A percentile compares a stretch with the other conserved stretches of the same genome.
Conservation (phyloP, 1,284 basidiomycete species). For the Malassezia psittaci region DNA sequence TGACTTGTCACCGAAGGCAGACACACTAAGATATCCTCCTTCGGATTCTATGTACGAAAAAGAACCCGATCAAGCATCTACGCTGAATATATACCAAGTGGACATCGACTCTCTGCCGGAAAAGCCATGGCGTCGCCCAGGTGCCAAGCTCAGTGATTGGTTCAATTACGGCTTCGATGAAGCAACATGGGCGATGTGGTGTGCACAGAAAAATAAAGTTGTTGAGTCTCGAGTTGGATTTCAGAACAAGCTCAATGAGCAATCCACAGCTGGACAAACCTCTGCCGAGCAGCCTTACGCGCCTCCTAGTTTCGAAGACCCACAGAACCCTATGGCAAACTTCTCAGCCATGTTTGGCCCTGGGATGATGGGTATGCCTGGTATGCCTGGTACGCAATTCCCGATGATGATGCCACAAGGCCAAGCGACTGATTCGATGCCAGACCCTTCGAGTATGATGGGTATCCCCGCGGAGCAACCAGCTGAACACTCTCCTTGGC, state of each 20-base stretch:
- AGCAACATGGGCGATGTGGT: conserved; percentile 83
- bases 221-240: conserved; percentile 61
- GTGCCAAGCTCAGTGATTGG: conserved; percentile 89
- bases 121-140: conserved; percentile 85
- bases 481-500: neutral
- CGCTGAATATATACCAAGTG: conserved; percentile 74
- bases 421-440: conserved; percentile 6
- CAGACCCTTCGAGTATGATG: neutral
- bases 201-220: conserved; percentile 70
- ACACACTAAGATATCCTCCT: conserved; percentile 36
- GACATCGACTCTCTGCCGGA: conserved; percentile 66
- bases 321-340: conserved; percentile 21
- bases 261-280: neutral
- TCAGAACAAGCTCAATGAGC: neutral
- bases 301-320: conserved; percentile 24
- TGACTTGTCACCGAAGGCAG: conserved; percentile 25
- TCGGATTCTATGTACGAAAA: conserved; percentile 40
- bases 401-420: conserved; percentile 38
- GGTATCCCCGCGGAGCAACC: neutral
- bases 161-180: conserved; percentile 99
- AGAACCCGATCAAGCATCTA: conserved; percentile 53
- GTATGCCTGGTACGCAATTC: conserved; percentile 28
- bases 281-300: neutral
- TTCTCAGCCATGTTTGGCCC: conserved; percentile 35
- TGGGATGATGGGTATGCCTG: conserved; percentile 27